phyloP scores from a whole-genome alignment of 148 eudicot genomes.

The Vaccinium darrowii region DNA sequence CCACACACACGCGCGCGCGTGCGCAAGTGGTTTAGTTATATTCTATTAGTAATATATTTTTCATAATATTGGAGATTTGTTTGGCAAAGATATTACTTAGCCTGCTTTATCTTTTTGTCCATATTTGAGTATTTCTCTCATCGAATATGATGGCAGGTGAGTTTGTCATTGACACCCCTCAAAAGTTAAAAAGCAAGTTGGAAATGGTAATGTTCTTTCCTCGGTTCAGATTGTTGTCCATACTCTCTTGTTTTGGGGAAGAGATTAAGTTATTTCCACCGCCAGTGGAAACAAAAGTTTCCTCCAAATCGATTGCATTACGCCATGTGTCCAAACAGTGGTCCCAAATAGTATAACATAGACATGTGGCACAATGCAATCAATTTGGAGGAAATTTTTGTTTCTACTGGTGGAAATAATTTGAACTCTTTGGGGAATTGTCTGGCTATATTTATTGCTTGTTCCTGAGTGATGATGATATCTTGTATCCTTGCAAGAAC shows the following conservation, averaged over 20 bases:
- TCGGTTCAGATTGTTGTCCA: not conserved
- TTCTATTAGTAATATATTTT: not conserved
- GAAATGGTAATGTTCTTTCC: slow-evolving; percentile 67
- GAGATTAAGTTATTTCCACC: no score
- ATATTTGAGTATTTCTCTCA: not conserved
- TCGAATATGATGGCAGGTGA: slow-evolving; percentile 60
- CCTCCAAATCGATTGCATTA: no score
- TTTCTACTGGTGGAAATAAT: no score
- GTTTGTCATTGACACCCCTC: slow-evolving; percentile 94
- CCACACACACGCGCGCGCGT: no score
- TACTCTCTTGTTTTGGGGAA: not conserved
- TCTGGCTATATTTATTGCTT: not conserved
- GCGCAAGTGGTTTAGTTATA: not conserved
- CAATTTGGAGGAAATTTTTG: no score
- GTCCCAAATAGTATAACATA: no score
- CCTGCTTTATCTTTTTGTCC: not conserved
- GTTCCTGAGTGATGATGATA: not conserved
- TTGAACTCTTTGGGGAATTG: not conserved
- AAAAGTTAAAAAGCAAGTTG: slow-evolving; percentile 76
- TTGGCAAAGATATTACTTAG: not conserved
- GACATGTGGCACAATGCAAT: no score
- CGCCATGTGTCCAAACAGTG: no score
- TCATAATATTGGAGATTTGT: not conserved
- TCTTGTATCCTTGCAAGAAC: slow-evolving; percentile 1
- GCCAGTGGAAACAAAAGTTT: no score